Percentiles rank a stretch among this genome's conserved stretches.
Conservation (phyloP, 1,139 yeast genomes). For the Suhomyces panamericanus region DNA sequence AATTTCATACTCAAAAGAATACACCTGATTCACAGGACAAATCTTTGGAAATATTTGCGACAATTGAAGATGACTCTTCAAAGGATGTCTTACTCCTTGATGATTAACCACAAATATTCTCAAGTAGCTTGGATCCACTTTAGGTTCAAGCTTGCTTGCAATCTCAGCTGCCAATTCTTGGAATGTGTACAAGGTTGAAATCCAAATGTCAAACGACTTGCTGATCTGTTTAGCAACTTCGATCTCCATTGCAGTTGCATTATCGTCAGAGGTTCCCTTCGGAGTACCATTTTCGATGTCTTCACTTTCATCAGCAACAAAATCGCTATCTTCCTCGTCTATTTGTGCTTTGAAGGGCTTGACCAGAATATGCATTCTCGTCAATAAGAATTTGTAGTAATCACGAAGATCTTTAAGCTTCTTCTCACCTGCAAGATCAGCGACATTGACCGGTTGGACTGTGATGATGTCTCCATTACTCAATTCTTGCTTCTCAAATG, state of each 20-base stretch:
- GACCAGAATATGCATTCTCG: slow-evolving; percentile 63
- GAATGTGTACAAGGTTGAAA: slow-evolving; percentile 61
- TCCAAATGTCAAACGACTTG: slow-evolving; percentile 62
- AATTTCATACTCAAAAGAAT: slow-evolving; percentile 69
- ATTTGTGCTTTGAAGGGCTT: slow-evolving; percentile 47
- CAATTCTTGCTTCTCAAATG: slow-evolving; percentile 66
- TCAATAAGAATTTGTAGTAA: slow-evolving; percentile 63
- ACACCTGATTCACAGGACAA: slow-evolving; percentile 45
- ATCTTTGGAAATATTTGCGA: slow-evolving; percentile 51
- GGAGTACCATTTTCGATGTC: slow-evolving; percentile 16
- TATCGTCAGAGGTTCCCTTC: slow-evolving; percentile 12
- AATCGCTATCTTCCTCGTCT: slow-evolving; percentile 53
- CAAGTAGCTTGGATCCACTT: slow-evolving; percentile 60
- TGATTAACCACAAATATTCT: slow-evolving; percentile 62
- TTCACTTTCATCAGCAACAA: slow-evolving; percentile 21
- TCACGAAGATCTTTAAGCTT: slow-evolving; percentile 41
- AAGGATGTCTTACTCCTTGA: slow-evolving; percentile 54
- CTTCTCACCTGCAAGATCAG: slow-evolving; percentile 20
- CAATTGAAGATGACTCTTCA: slow-evolving; percentile 42
- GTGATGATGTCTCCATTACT: slow-evolving; percentile 78
- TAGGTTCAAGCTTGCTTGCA: slow-evolving; percentile 46
- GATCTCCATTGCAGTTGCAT: slow-evolving; percentile 16
- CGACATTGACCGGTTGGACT: slow-evolving; percentile 42
- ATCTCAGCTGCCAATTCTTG: slow-evolving; percentile 60
- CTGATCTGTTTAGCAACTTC: slow-evolving; percentile 20